Evolutionary conservation across 140 eudicot genomes (phyloP), one percentile per base, ranked within the genome.

Genomic region (Oenanthe javanica): DNA sequence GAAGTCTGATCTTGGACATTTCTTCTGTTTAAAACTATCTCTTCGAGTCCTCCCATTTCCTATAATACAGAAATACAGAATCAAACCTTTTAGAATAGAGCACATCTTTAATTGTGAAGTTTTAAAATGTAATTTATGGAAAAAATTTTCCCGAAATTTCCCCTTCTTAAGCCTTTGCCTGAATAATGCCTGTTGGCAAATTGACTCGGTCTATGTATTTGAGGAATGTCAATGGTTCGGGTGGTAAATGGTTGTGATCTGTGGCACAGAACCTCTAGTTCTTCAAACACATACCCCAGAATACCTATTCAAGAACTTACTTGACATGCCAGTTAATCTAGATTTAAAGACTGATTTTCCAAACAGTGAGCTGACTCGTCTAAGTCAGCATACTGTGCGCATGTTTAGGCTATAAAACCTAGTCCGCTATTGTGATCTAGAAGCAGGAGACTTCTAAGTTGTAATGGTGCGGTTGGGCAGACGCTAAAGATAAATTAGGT

Each of bases 31-130:
- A 80, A 83, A 75, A 42, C 87, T 88, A 75, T 80, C 77, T 83
- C 86, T 84, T 89, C 91, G 43, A 82, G 81, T 75, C 86, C 89
- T 87, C 85, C 86, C 46, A 90, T 88, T 82, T 88, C 93, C 96
- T 89, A 87, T 69, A 69, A 77, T 38, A 47, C 36, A 75, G 19
- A 79, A 54, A 46, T 48, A 64, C 69, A 57, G 18, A 76, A 78
- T 84, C 61, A 57, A 66, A 36, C 76, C 46, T 71, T 76, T 27
- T 54, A 19, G 47, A 67, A 64, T n/a, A 27, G 43, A 13, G 72
- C 42, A 10, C 43, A 66, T 31, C 18, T 4, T 3, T 11, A 0
- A 31, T 31, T 66, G 19, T 66, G 45, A 25, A 13, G 9, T 9
- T 25, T 27, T 25, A 66, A 2, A 27, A 66, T 66, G 13, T 2